Percentiles rank a stretch among this genome's conserved stretches.
phyloP scores from a whole-genome alignment of 768 basidiomycete species.

The Psilocybe tampanensis region DNA sequence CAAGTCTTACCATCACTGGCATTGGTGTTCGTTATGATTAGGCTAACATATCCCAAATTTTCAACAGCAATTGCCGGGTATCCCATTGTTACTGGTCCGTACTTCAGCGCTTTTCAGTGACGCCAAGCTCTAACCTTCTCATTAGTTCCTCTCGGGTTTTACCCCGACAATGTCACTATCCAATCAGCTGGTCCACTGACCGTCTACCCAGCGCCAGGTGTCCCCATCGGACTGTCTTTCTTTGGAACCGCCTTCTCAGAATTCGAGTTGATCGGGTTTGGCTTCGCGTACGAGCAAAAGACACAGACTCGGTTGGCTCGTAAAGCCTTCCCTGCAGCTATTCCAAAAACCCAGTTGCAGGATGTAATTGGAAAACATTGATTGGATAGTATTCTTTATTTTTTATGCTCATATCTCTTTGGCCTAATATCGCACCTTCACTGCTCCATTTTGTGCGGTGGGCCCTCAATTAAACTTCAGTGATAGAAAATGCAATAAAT shows the following conservation, averaged over 20 bases:
- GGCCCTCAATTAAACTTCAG: no score
- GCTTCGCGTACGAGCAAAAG: slow-evolving; percentile 67
- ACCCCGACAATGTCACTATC: slow-evolving; percentile 46
- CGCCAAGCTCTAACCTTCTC: neutral
- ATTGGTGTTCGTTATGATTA: no score
- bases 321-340: slow-evolving; percentile 52
- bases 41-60: neutral
- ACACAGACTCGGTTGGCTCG: slow-evolving; percentile 53
- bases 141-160: slow-evolving; percentile 62
- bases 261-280: slow-evolving; percentile 56
- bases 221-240: slow-evolving; percentile 57
- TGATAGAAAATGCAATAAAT: no score
- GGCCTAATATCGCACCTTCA: neutral
- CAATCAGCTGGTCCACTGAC: slow-evolving; percentile 40
- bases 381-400: neutral
- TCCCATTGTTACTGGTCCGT: slow-evolving; percentile 65
- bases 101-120: neutral
- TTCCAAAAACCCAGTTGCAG: slow-evolving; percentile 53
- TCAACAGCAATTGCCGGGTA: slow-evolving; percentile 62
- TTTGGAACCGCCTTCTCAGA: slow-evolving; percentile 65
- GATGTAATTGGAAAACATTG: slow-evolving; percentile 32
- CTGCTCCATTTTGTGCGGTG: no score
- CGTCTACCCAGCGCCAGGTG: slow-evolving; percentile 53
- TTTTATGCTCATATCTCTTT: no score
- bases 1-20: no score